A percentile compares a stretch with the other conserved stretches of the same genome.
Conservation (phyloP, 306 rosid species). For the Dryas octopetala region DNA sequence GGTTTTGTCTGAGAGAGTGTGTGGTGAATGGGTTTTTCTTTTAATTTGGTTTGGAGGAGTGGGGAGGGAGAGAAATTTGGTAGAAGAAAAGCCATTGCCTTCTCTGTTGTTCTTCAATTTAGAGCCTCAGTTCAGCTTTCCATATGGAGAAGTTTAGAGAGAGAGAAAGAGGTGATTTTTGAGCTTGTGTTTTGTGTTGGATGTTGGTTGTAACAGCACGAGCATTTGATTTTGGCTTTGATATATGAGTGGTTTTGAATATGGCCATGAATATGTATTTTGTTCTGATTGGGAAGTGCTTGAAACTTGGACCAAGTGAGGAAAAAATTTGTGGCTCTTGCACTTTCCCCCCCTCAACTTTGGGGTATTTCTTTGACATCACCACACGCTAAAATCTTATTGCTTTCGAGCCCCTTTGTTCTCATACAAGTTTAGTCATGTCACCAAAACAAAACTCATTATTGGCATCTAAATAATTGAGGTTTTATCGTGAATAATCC, state of each 20-base stretch:
- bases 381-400: not conserved
- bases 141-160: conserved; percentile 30
- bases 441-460: too few species aligned
- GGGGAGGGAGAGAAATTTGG: conserved; percentile 62
- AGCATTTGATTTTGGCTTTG: conserved; percentile 35
- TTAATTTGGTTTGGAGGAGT: conserved; percentile 53
- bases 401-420: conserved; percentile 1
- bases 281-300: conserved; percentile 26
- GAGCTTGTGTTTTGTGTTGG: conserved; percentile 23
- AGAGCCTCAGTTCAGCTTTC: conserved; percentile 15
- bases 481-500: too few species aligned
- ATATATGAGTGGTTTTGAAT: conserved; percentile 50
- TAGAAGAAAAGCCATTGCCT: conserved; percentile 77
- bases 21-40: conserved; percentile 53
- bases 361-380: not conserved
- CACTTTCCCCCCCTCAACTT: conserved; percentile 14
- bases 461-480: not conserved
- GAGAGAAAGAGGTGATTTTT: not conserved
- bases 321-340: conserved; percentile 20
- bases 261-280: conserved; percentile 34
- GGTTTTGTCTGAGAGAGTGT: conserved; percentile 41
- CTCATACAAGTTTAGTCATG: not conserved
- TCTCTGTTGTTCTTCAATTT: conserved; percentile 23
- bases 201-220: conserved; percentile 30
- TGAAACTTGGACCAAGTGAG: conserved; percentile 19